Evolutionary conservation across 2,329 filamentous ascomycete species (phyloP), one percentile per base, ranked within the genome.

Genomic region (Penicillium hesseltinei): DNA sequence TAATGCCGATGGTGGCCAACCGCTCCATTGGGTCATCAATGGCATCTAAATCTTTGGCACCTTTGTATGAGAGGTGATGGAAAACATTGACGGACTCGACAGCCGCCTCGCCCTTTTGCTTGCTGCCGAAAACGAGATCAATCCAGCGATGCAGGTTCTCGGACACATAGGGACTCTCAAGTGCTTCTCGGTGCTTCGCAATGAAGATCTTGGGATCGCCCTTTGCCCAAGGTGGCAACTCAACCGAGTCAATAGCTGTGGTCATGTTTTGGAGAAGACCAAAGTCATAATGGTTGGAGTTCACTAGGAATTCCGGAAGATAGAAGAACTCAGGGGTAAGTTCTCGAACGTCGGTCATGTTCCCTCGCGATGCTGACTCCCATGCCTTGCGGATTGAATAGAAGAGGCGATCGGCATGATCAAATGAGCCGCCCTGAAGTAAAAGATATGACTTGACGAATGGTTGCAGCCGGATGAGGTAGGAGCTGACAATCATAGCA

Each of bases 251-350:
- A 25, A 99, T 92, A 35, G 84, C 84, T 25, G 88, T 87, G 2
- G 86, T 90, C 55, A 86, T 88, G 50, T 90, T 92, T 72, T 97
- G 92, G 23, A 91, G 86, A 39, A 86, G 80, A 7, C 95, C 95
- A 75, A 99, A 97, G 65, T 97, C 92, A 75, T 96, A 99, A 4
- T 86, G 85, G 68, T 99, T 99, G 62, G 91, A 84, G 68, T 99
- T 99, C n/a, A 86, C 88, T 17, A 99, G 78, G 63, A 99, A 97
- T 63, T 97, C 94, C 0, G 94, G 92, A 1, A 99, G 82, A 66
- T 93, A 99, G 78, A 96, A 99, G 75, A 99, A 99, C 69, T 99
- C 94, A 0, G 94, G 94, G 19, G 92, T 97, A 25, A 99, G 80
- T 72, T 99, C 94, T 63, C 94, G 84, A 2, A 99, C 92, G 73